Percentiles rank a stretch among this genome's conserved stretches.
phyloP scores from a whole-genome alignment of 2,329 filamentous ascomycete genomes.

The Aspergillus carbonarius region DNA sequence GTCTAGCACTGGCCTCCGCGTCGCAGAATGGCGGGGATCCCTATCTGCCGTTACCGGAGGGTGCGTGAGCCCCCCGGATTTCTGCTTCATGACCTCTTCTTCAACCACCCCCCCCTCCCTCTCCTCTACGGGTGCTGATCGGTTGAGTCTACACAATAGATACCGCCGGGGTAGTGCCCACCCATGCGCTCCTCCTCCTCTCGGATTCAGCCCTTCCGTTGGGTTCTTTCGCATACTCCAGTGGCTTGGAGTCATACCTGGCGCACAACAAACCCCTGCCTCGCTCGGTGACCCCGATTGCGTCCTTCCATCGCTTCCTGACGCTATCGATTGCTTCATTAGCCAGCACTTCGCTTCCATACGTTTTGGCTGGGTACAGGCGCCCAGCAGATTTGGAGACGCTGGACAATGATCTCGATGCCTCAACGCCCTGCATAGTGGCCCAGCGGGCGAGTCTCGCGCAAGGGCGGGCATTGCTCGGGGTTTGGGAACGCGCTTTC shows the following conservation, averaged over 20 bases:
- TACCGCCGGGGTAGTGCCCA: background rate
- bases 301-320: constrained; percentile 57
- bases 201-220: constrained; percentile 64
- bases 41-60: constrained; percentile 6
- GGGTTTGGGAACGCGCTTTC: constrained; percentile 60
- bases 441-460: constrained; percentile 60
- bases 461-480: constrained; percentile 59
- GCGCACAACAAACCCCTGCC: constrained; percentile 53
- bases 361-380: constrained; percentile 57
- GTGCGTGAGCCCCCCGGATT: constrained; percentile 5
- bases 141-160: background rate
- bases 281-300: constrained; percentile 28
- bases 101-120: no score
- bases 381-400: constrained; percentile 49
- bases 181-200: constrained; percentile 59
- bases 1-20: constrained; percentile 32
- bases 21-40: constrained; percentile 3
- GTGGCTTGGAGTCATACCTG: constrained; percentile 63
- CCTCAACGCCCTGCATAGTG: constrained; percentile 62
- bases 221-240: constrained; percentile 66
- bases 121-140: background rate
- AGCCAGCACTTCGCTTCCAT: constrained; percentile 60
- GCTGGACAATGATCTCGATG: constrained; percentile 64
- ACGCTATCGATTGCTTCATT: constrained; percentile 57
- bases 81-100: constrained; percentile 3